Evolutionary conservation across 371 early-diverging fungal species (phyloP), one percentile per base, ranked within the genome.

Genomic region (Actinomucor elegans): DNA sequence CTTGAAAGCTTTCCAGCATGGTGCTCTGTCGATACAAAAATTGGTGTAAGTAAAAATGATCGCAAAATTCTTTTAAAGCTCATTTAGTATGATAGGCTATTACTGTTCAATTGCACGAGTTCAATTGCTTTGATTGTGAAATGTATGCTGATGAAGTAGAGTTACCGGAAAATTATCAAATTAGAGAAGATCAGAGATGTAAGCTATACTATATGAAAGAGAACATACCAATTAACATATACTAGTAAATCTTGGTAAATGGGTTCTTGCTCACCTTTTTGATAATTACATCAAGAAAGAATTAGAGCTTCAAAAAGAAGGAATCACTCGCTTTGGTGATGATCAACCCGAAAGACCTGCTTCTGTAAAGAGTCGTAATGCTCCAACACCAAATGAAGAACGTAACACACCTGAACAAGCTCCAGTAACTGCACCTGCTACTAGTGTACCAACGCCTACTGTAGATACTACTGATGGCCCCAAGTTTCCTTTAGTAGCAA

Each of bases 21-120:
- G 98, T 96, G 97, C 66, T 67, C 87, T 0, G 80, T 97, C 8
- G 96, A 96, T 64, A 94, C 90, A 4, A 89, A 89, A 37, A 90
- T 90, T 46, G 97, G 96, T 24, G 85, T 86, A 73, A 60, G 77
- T 52, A 14, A 26, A 43, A 7, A 34, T 14, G 15, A 9, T 40
- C n/a, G 5, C 12, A 12, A 5, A 9, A 12, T 15, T 36, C 17
- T 36, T 36, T 21, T 61, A 12, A 33, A 24, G 17, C 12, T 9
- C 18, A 4, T 21, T 33, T 7, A 11, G 41, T 31, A 81, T 83
- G 79, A 14, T 43, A 52, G 53, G 54, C 84, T 6, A 73, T 97
- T 29, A 90, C 92, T 2, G 89, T 96, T 3, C 93, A 92, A 61
- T 52, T 96, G 53, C 92, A 92, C 31, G 93, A 94, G 53, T 72